Percentiles rank a stretch among this genome's conserved stretches.
Evolutionary conservation across 768 basidiomycete genomes (phyloP).

Genomic region (Ramaria sp.): DNA sequence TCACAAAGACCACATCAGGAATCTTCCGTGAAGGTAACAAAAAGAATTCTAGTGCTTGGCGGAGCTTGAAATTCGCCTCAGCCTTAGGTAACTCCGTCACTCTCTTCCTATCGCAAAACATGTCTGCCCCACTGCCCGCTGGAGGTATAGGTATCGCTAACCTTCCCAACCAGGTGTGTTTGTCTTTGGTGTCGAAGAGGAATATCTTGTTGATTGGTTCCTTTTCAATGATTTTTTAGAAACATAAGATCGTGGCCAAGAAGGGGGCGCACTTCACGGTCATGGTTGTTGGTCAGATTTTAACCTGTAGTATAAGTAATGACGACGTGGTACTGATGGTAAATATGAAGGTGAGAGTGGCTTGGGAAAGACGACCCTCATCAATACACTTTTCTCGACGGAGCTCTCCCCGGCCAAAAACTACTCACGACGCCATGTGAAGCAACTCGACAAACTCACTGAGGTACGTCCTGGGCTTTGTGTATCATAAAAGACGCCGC

Average conservation of each 20-base stretch:
- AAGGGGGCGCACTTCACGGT: constrained; percentile 95
- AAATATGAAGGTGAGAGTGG: constrained; percentile 79
- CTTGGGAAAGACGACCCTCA: constrained; percentile 91
- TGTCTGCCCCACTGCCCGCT: constrained; percentile 20
- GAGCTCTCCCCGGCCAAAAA: constrained; percentile 89
- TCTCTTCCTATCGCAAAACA: neutral
- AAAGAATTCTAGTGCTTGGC: neutral
- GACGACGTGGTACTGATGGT: neutral
- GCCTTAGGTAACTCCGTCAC: neutral
- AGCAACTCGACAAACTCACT: constrained; percentile 97
- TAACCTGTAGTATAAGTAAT: neutral
- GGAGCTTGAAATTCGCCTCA: neutral
- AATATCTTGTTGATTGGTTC: constrained; percentile 4
- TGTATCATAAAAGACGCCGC: neutral
- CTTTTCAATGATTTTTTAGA: constrained; percentile 34
- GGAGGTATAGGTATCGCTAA: constrained; percentile 93
- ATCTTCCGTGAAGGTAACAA: no score
- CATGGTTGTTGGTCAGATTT: constrained; percentile 89
- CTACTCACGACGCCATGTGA: constrained; percentile 79
- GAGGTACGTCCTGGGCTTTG: constrained; percentile 32
- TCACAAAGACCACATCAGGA: no score
- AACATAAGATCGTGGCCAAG: constrained; percentile 99
- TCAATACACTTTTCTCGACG: constrained; percentile 98
- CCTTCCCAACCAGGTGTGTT: constrained; percentile 88
- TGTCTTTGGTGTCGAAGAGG: neutral